These are phyloP conservation scores for Caloboletus firmus DNA, from an alignment of 1,284 basidiomycete species.

Conservation along the genomic window DNA sequence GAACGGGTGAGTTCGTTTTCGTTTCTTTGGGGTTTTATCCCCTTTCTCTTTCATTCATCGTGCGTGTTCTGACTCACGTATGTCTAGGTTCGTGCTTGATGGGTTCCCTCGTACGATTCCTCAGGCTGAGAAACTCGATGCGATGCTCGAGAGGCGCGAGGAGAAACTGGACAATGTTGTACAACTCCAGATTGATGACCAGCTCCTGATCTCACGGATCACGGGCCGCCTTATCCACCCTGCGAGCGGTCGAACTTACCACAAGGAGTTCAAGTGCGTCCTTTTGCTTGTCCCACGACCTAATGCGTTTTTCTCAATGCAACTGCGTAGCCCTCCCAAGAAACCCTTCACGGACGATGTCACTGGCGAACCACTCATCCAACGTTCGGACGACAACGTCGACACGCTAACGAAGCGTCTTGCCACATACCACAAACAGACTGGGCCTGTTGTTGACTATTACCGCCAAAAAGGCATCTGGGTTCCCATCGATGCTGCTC, in stretches of 20 bases:
- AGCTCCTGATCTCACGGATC: slow-evolving; percentile 94
- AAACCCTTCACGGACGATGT: slow-evolving; percentile 92
- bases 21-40: neutral
- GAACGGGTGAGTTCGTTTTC: slow-evolving; percentile 72
- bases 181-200: slow-evolving; percentile 91
- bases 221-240: slow-evolving; percentile 95
- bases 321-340: slow-evolving; percentile 80
- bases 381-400: slow-evolving; percentile 90
- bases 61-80: neutral
- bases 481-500: slow-evolving; percentile 90
- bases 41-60: neutral
- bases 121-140: slow-evolving; percentile 96
- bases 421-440: slow-evolving; percentile 86
- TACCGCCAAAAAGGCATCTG: slow-evolving; percentile 91
- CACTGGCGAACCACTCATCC: slow-evolving; percentile 93
- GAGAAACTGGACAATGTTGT: slow-evolving; percentile 92
- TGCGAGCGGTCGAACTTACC: slow-evolving; percentile 87
- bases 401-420: slow-evolving; percentile 93
- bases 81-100: slow-evolving; percentile 90
- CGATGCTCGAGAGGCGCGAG: slow-evolving; percentile 80
- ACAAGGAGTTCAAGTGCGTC: slow-evolving; percentile 91
- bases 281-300: neutral
- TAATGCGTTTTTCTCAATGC: slow-evolving; percentile 4
- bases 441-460: slow-evolving; percentile 95
- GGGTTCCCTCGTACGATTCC: slow-evolving; percentile 98